Evolutionary conservation across 1,139 yeast species (phyloP), one percentile per base, ranked within the genome.

Genomic region (Diutina ranongensis): DNA sequence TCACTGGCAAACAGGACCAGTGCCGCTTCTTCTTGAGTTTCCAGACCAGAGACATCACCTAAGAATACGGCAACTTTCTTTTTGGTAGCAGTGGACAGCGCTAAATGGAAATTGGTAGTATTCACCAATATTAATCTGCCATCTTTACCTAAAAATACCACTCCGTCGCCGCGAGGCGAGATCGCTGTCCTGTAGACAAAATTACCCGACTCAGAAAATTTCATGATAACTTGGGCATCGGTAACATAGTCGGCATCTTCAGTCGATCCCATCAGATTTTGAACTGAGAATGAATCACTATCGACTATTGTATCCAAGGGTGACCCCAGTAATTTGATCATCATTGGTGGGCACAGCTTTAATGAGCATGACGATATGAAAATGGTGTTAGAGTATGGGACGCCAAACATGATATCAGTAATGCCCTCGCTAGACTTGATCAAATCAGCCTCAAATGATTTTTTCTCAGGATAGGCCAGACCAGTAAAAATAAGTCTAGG

Each of bases 81-180:
- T 20, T 33, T 21, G 19, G 36, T n/a, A 20, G 18, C 13, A 18
- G 13, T 15, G 34, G 51, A 49, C 7, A 54, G 46, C 33, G 44
- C 45, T 36, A 35, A 48, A 31, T 46, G 40, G 45, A 35, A 55
- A 50, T 72, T 74, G 0, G 89, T 84, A 1, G 84, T 74, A 12
- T 80, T 71, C 58, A 86, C 77, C 45, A 88, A 69, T 54, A 75
- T 85, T 0, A 87, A 79, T 3, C 76, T 67, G 0, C 97, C 97
- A 47, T 78, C 80, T 51, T 84, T 76, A 57, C 83, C 92, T 33
- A 87, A 63, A 53, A 84, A 82, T 1, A 89, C 94, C 31, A 87
- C 71, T 0, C 94, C 83, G 58, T 87, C 95, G 18, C 92, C 89
- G 20, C 95, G 68, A 1, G 97, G 96, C 12, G 94, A 84, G 1